phyloP scores from a whole-genome alignment of 192 early-diverging fungal genomes.

The Mortierella hygrophila region DNA sequence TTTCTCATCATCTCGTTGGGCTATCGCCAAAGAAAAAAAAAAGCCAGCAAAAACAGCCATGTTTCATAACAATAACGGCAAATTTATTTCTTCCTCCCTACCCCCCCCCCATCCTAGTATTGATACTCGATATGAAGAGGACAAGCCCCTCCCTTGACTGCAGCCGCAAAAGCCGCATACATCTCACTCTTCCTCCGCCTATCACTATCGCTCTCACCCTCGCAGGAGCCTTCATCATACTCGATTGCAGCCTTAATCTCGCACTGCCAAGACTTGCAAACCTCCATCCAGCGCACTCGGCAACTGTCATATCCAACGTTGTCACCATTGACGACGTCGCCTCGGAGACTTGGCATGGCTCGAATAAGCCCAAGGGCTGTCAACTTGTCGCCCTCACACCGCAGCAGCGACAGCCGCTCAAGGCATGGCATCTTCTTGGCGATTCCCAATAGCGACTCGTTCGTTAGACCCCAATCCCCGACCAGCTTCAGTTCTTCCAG shows the following conservation, averaged over 20 bases:
- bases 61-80: not conserved
- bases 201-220: not conserved
- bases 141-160: not conserved
- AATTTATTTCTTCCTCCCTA: not conserved
- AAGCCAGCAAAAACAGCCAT: not conserved
- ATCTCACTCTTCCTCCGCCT: not conserved
- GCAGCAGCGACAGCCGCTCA: constrained; percentile 29
- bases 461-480: constrained; percentile 37
- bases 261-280: constrained; percentile 33
- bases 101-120: not conserved
- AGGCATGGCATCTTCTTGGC: constrained; percentile 23
- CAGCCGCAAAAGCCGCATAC: constrained; percentile 4
- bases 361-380: constrained; percentile 25
- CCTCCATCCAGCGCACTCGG: constrained; percentile 11
- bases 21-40: no score
- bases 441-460: constrained; percentile 28
- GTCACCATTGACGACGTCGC: no score
- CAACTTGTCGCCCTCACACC: constrained; percentile 26
- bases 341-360: constrained; percentile 13
- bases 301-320: not conserved
- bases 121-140: constrained; percentile 7
- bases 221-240: not conserved
- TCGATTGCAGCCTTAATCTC: constrained; percentile 9
- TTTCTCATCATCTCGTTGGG: no score
- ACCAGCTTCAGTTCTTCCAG: constrained; percentile 39